phyloP scores from a whole-genome alignment of 1,284 basidiomycete species.

The Somion occarium region DNA sequence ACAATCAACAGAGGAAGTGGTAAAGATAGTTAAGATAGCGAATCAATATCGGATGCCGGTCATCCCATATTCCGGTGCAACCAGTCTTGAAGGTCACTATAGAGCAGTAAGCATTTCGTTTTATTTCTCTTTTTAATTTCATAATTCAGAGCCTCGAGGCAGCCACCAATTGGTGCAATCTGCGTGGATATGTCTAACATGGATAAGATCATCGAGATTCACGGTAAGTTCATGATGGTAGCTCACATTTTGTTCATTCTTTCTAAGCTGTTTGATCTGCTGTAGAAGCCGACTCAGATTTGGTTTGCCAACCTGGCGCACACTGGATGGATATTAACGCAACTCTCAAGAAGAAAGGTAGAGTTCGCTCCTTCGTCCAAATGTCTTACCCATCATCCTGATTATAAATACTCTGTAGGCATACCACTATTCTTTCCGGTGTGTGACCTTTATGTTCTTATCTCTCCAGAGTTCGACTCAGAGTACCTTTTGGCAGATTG shows the following conservation, averaged over 20 bases:
- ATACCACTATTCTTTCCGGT: slow-evolving; percentile 89
- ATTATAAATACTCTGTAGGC: slow-evolving; percentile 19
- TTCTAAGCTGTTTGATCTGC: slow-evolving; percentile 7
- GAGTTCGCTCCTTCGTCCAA: slow-evolving; percentile 22
- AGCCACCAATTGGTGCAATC: slow-evolving; percentile 26
- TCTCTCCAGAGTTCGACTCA: not conserved
- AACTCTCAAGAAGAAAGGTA: slow-evolving; percentile 55
- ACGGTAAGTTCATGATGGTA: too few relatives aligned
- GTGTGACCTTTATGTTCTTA: slow-evolving; percentile 20
- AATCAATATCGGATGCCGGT: slow-evolving; percentile 52
- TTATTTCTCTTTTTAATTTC: not conserved
- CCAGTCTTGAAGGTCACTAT: slow-evolving; percentile 56
- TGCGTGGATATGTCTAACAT: slow-evolving; percentile 63
- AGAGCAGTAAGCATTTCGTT: slow-evolving; percentile 43
- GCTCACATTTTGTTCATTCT: not conserved
- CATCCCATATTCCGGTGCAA: slow-evolving; percentile 61
- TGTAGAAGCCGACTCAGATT: slow-evolving; percentile 73
- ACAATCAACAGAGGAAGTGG: slow-evolving; percentile 52
- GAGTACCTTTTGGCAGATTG: slow-evolving; percentile 63
- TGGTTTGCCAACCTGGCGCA: slow-evolving; percentile 80
- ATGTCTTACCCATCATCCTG: not conserved
- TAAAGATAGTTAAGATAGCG: slow-evolving; percentile 54
- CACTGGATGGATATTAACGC: slow-evolving; percentile 88
- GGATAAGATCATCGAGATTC: slow-evolving; percentile 64
- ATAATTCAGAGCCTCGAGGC: not conserved